Base-by-base conservation (phyloP, 768 basidiomycete species). In the Xerocomellus amylosporus region DNA sequence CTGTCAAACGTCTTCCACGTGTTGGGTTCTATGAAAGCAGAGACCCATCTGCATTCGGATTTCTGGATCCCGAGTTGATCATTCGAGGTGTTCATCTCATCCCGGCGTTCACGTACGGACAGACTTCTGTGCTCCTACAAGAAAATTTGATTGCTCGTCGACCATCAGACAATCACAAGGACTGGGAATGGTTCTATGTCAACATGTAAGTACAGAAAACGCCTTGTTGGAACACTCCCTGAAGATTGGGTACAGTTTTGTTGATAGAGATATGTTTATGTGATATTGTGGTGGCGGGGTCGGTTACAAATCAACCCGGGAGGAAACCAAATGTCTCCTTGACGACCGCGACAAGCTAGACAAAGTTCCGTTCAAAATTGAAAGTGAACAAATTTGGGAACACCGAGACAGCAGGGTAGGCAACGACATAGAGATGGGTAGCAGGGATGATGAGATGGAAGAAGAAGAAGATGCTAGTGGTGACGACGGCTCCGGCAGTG, bases 121-220 rank as follows among this genome's bases (percentile, higher is more conserved):
- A 8, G 2, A 53, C 31, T 2, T 15, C 22, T 0, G 22, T 0
- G 1, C 20, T 54, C 5, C 12, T 51, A 0, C 43, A n/a, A n/a
- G n/a, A n/a, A n/a, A n/a, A 33, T 0, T 55, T 30, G 7, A 15
- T 55, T 4, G 36, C 54, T 24, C 14, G 15, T 30, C 28, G 2
- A 4, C 42, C 42, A 5, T 44, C 37, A 0, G 49, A 51, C 13
- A 31, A 31, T 1, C 0, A 34, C 0, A 5, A 51, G 2, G 53
- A 54, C n/a, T 54, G 49, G 53, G 49, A 54, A 2, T 54, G 42
- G 41, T 54, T 31, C 4, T 54, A 44, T 4, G 9, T 54, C 19
- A 44, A 54, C 6, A 8, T 51, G 51, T 51, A 8, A 51, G 49
- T 19, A 10, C 1, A 2, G 31, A 30, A 33, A n/a, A n/a, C n/a